Base-by-base conservation (phyloP, 1,284 basidiomycete genomes). In the Nidula niveotomentosa region DNA sequence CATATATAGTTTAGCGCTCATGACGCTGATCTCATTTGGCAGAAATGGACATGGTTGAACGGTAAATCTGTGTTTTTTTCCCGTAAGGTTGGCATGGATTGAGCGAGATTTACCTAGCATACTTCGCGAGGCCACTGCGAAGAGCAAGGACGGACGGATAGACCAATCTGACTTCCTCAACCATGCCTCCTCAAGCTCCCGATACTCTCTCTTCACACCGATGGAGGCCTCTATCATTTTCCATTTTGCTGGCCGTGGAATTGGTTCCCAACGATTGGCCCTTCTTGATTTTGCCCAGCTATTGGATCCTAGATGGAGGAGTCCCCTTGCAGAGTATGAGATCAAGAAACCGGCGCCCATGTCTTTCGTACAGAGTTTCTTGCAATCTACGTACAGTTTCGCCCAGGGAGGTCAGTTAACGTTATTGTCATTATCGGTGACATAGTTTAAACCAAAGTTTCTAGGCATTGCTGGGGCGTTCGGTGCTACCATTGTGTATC, bases 171-270 rank as follows among this genome's bases (percentile, higher is more conserved):
- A 93, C 69, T 93, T 93, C 72, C 77, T 93, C 51, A 86, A 92
- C 64, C 75, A 92, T 66, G 79, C 88, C 30, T 81, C 88, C 39
- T 80, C 84, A 48, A 85, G 75, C 60, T 93, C 94, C 61, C 90
- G 95, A 47, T 96, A 96, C 70, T 90, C 91, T 37, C 80, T 94
- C 52, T 96, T 97, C 70, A 96, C 93, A 1, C 95, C 95, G 2
- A 96, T 97, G 92, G 94, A 98, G 70, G 94, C 93, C 30, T 87
- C 88, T 54, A 96, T 97, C 65, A 88, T 97, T 64, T 98, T 96
- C 77, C 95, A 98, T 72, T 97, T 97, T 74, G 94, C 93, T 13
- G 88, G 90, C 15, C 85, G 93, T 53, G 94, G 94, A 6, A 75
- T 79, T 51, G 74, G 78, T 5, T 74, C 75, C 48, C 84, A 86